Base-by-base conservation (phyloP, 495 filamentous ascomycete species). In the Aspergillus conjunctus region DNA sequence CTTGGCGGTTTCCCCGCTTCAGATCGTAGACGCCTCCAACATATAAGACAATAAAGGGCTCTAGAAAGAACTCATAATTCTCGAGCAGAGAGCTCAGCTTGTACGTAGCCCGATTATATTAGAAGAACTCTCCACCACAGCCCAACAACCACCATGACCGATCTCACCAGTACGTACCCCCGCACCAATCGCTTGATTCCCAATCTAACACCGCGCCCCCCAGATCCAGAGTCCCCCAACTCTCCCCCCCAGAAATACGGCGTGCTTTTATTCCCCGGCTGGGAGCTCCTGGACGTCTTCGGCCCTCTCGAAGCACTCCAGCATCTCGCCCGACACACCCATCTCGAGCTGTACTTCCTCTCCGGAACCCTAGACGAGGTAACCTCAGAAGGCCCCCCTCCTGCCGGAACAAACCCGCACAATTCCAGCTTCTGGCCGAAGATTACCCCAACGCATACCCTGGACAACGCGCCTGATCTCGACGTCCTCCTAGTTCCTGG, bases 401-500 rank as follows among this genome's bases (percentile, higher is more conserved):
- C 31, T 2, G 18, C 52, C 7, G 26, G 26, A 26, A 56, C 44
- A 32, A 51, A 56, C 52, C 4, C 44, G 1, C 17, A 31, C 39
- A 18, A 17, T 15, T 56, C 33, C 58, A 59, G 66, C 17, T 68
- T 81, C 34, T 54, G 67, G 14, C 73, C 85, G 59, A 58, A 58
- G 50, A 65, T 89, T 22, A 58, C 85, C 10, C 86, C 88, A 33
- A 90, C 88, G 9, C 86, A 87, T 70, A 87, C 85, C 1, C 87
- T 85, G 65, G 61, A 54, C 17, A 73, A 56, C 8, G 58, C 67
- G 0, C 71, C 72, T 1, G 54, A 58, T 1, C 44, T 91, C 8
- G 88, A 91, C 50, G 80, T 89, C 8, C 77, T 91, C 3, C 67
- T 91, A 41, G 71, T 91, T 4, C 88, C 87, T 0, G 88, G 88